Evolutionary conservation across 257 asterid genomes (phyloP), one percentile per base, ranked within the genome.

Genomic region (Jaltomata sinuosa): DNA sequence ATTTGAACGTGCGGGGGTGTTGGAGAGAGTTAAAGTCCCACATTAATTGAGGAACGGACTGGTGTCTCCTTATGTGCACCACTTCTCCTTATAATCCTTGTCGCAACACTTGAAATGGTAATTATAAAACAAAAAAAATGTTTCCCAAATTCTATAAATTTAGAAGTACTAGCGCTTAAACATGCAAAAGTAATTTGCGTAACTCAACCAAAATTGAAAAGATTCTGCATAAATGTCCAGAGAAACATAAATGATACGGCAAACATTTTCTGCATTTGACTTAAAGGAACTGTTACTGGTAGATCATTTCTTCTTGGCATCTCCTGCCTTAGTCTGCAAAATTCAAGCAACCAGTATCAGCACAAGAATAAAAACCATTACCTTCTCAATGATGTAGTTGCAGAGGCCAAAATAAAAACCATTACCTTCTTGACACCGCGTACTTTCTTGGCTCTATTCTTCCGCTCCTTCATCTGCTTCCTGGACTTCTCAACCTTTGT

Each of bases 401-500:
- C 21, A 71, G 21, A 71, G n/a, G n/a, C 12, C 15, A n/a, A 40
- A 38, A 42, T 12, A n/a, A 42, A 72, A 72, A 40, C 1, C n/a
- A 19, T 3, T 76, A 87, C 89, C 87, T 87, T 87, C 82, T 87
- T 87, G 18, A 87, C 89, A 62, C 87, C 89, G 31, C 89, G 87
- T 31, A 87, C 54, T 81, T 87, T 87, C 86, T 87, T 87, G 53
- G 89, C 84, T 81, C 89, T 76, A 74, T 87, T 87, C 62, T 87
- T 84, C 71, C 89, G 80, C 40, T 87, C 87, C 85, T 87, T 87
- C 89, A 87, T 76, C 32, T 87, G 89, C 80, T 87, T 87, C 84
- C 89, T 84, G 3, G 89, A 87, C 85, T 87, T 87, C 87, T 87
- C 89, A 36, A 87, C 85, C 87, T 87, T 87, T 40, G 87, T 87